These are phyloP conservation scores for Diaporthe ilicicola DNA, from an alignment of 2,329 filamentous ascomycete genomes.

Conservation along the genomic window DNA sequence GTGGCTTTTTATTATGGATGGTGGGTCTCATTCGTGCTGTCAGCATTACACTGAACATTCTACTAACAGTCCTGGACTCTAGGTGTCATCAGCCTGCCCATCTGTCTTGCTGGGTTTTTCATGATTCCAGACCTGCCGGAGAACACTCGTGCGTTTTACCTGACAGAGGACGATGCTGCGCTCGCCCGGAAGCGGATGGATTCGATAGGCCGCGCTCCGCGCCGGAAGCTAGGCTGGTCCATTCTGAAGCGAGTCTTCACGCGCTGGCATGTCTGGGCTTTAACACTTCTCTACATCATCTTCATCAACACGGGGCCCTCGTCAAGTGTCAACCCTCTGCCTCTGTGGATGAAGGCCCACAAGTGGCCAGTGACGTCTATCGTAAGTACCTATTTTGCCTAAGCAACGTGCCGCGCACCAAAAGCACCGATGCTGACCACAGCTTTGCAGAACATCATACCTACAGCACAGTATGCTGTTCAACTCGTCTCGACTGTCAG, in stretches of 20 bases:
- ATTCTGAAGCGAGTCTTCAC: slow-evolving; percentile 32
- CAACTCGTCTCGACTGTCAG: slow-evolving; percentile 59
- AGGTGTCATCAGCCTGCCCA: slow-evolving; percentile 42
- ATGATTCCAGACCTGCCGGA: slow-evolving; percentile 45
- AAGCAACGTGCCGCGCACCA: not conserved
- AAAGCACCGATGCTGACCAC: not conserved
- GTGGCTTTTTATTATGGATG: slow-evolving; percentile 57
- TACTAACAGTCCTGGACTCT: too few species aligned
- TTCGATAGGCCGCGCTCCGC: slow-evolving; percentile 41
- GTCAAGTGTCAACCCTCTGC: slow-evolving; percentile 46
- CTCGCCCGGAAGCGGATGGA: slow-evolving; percentile 44
- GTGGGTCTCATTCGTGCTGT: slow-evolving; percentile 21
- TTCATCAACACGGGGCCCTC: slow-evolving; percentile 48
- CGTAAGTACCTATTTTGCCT: slow-evolving; percentile 40
- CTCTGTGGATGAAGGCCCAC: slow-evolving; percentile 51
- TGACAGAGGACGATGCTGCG: slow-evolving; percentile 39
- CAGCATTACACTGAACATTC: too few species aligned
- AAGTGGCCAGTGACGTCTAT: slow-evolving; percentile 57
- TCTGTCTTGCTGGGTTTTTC: slow-evolving; percentile 44
- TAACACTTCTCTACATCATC: slow-evolving; percentile 48
- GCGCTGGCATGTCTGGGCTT: slow-evolving; percentile 48
- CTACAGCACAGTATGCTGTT: slow-evolving; percentile 49
- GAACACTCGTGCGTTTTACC: slow-evolving; percentile 39
- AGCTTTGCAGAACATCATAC: slow-evolving; percentile 52
- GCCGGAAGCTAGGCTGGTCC: slow-evolving; percentile 42